phyloP scores from a whole-genome alignment of 2,329 filamentous ascomycete species.

The Fusarium sp. region DNA sequence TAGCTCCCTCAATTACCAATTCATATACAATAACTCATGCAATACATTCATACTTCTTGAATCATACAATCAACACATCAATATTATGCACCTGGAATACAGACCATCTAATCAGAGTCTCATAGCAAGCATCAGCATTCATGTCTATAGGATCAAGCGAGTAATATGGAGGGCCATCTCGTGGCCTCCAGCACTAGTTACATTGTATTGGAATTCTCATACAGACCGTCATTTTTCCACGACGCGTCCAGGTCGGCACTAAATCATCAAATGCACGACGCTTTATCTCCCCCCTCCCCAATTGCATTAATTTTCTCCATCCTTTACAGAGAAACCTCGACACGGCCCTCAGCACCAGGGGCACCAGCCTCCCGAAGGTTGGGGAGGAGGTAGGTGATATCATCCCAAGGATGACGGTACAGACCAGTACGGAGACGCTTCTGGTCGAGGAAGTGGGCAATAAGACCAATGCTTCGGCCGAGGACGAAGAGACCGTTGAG shows the following conservation, averaged over 20 bases:
- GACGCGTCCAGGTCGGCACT: constrained; percentile 43
- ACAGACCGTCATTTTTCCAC: constrained; percentile 47
- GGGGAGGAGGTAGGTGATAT: constrained; percentile 94
- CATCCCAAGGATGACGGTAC: constrained; percentile 99
- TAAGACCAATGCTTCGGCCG: constrained; percentile 95
- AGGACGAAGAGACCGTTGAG: constrained; percentile 99
- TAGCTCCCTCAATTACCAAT: too few species aligned
- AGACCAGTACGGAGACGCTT: constrained; percentile 98
- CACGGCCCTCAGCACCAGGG: constrained; percentile 82
- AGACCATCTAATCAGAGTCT: constrained; percentile 1
- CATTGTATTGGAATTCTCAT: constrained; percentile 51
- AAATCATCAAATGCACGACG: constrained; percentile 49
- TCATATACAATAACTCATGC: too few species aligned
- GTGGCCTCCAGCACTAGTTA: constrained; percentile 49
- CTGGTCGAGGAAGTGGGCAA: constrained; percentile 99
- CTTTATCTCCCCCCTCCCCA: constrained; percentile 43
- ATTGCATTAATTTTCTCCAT: constrained; percentile 40
- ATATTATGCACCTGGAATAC: too few species aligned
- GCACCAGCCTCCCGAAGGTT: constrained; percentile 75
- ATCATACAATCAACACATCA: too few species aligned
- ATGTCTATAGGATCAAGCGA: constrained; percentile 49
- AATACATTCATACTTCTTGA: too few species aligned
- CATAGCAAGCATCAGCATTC: constrained; percentile 38
- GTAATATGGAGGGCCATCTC: constrained; percentile 48
- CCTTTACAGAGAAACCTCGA: constrained; percentile 81